Conservation (phyloP, 2,329 filamentous ascomycete species). For the Orbilia oligospora region DNA sequence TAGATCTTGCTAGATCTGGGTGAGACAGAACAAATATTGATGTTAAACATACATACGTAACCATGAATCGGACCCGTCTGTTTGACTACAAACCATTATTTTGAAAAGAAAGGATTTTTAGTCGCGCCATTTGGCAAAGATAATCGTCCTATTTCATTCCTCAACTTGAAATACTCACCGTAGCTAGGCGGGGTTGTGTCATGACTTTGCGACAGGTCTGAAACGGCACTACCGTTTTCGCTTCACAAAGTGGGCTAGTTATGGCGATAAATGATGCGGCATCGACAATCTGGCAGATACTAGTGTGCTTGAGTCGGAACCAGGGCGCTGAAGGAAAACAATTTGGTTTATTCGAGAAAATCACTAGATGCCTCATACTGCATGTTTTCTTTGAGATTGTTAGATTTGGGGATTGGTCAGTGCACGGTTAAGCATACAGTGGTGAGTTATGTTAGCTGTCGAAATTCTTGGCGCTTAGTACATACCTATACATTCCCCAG, state of each 20-base stretch:
- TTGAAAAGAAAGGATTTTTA: background rate
- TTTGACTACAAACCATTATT: background rate
- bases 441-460: no score
- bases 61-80: background rate
- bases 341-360: background rate
- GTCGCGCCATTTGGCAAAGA: conserved; percentile 14
- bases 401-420: no score
- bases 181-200: conserved; percentile 6
- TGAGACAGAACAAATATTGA: no score
- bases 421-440: no score
- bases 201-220: conserved; percentile 26
- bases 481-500: no score
- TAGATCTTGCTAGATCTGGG: no score
- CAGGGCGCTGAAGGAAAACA: background rate
- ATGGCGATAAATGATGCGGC: conserved; percentile 1
- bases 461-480: no score
- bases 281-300: conserved; percentile 5
- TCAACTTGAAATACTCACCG: conserved; percentile 25
- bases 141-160: conserved; percentile 1
- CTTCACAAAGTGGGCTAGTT: conserved; percentile 5
- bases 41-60: background rate
- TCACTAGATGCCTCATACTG: no score
- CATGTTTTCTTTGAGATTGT: no score
- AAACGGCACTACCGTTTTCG: conserved; percentile 34
- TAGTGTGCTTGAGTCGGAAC: background rate